Percentiles rank a stretch among this genome's conserved stretches.
These are phyloP conservation scores for Neonectria ditissima DNA, from an alignment of 2,329 filamentous ascomycete genomes.

Conservation along the genomic window DNA sequence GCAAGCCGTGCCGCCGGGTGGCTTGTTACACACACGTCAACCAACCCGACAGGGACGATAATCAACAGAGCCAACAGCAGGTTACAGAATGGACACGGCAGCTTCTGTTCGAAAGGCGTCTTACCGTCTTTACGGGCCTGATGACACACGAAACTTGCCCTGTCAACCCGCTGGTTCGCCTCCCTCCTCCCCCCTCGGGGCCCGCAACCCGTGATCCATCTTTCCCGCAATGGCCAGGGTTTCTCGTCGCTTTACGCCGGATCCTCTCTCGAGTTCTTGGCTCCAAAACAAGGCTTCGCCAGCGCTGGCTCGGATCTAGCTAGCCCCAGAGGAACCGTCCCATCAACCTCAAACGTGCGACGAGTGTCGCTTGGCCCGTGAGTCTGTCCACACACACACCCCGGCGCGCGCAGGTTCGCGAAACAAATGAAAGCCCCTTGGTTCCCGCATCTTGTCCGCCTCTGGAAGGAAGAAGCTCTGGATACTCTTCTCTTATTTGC, in stretches of 20 bases:
- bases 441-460: conserved; percentile 15
- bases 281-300: conserved; percentile 3
- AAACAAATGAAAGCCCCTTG: conserved; percentile 30
- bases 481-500: neutral
- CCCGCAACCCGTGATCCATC: conserved; percentile 30
- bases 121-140: neutral
- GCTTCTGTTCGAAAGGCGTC: conserved; percentile 5
- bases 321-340: conserved; percentile 48
- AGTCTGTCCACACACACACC: conserved; percentile 19
- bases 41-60: neutral
- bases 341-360: conserved; percentile 65
- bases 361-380: conserved; percentile 40
- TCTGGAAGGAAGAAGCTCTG: conserved; percentile 5
- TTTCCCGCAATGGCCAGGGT: conserved; percentile 32
- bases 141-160: conserved; percentile 39
- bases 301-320: conserved; percentile 32
- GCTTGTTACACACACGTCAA: conserved; percentile 9
- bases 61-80: neutral
- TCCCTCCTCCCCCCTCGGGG: conserved; percentile 10
- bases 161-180: conserved; percentile 6
- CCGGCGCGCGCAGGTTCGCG: conserved; percentile 15
- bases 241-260: conserved; percentile 14
- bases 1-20: neutral
- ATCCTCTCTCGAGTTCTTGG: conserved; percentile 13
- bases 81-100: neutral